Percentiles rank a stretch among this genome's conserved stretches.
Conservation (phyloP, 1,284 basidiomycete species). For the Rhodotorula sp. region DNA sequence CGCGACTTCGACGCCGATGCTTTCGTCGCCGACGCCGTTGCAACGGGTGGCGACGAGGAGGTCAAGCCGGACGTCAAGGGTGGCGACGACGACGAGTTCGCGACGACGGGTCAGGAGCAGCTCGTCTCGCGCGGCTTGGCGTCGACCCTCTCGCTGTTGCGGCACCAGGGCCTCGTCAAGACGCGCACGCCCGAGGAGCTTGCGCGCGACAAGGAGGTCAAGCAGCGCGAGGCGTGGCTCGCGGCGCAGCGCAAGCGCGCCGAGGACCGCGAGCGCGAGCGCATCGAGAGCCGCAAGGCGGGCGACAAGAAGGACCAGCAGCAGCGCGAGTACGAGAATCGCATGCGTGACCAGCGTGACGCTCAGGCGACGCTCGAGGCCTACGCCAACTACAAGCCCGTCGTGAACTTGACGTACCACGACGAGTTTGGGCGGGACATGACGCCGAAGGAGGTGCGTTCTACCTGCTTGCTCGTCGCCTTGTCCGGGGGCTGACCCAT, state of each 20-base stretch:
- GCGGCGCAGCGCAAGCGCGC: constrained; percentile 75
- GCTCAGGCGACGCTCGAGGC: constrained; percentile 76
- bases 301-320: constrained; percentile 83
- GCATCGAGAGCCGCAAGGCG: constrained; percentile 58
- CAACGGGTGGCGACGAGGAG: neutral
- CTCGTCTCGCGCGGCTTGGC: constrained; percentile 79
- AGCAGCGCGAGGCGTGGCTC: constrained; percentile 86
- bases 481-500: neutral
- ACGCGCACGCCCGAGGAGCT: constrained; percentile 64
- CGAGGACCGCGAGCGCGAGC: constrained; percentile 76
- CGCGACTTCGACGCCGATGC: constrained; percentile 12
- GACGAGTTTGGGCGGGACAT: constrained; percentile 91
- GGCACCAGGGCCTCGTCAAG: constrained; percentile 86
- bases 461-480: neutral
- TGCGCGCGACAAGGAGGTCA: constrained; percentile 80
- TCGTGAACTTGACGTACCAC: constrained; percentile 93
- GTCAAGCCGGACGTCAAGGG: constrained; percentile 19
- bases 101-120: constrained; percentile 61
- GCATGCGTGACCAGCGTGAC: constrained; percentile 85
- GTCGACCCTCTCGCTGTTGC: constrained; percentile 80
- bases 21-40: neutral
- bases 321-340: constrained; percentile 91
- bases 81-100: constrained; percentile 33
- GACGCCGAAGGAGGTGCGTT: constrained; percentile 73
- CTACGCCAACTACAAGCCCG: constrained; percentile 94